Percentiles rank a stretch among this genome's conserved stretches.
These are phyloP conservation scores for Pyrrhoderma lamaoense DNA, from an alignment of 1,284 basidiomycete species.

Conservation along the genomic window DNA sequence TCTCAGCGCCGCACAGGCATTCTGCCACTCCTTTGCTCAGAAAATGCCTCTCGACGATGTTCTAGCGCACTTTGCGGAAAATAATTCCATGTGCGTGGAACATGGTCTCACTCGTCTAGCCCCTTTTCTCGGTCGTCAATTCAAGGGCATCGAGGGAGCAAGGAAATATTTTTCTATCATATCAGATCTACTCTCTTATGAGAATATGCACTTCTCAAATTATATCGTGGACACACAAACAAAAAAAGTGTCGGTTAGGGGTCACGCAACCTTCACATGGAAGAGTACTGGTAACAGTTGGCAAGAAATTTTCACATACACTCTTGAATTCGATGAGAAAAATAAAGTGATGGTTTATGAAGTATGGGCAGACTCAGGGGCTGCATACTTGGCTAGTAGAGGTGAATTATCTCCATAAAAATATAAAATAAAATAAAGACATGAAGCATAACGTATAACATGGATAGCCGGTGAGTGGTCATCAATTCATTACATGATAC, in stretches of 20 bases:
- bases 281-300: conserved; percentile 42
- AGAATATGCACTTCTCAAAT: conserved; percentile 35
- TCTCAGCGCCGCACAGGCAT: conserved; percentile 36
- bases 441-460: too few species aligned
- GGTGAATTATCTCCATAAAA: conserved; percentile 32
- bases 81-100: conserved; percentile 40
- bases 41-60: conserved; percentile 37
- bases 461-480: neutral
- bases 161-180: conserved; percentile 45
- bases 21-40: conserved; percentile 47
- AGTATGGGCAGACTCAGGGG: conserved; percentile 62
- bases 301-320: conserved; percentile 57
- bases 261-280: conserved; percentile 52
- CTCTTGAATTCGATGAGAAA: conserved; percentile 53
- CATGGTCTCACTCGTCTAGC: conserved; percentile 49
- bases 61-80: conserved; percentile 45
- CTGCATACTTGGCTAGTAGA: conserved; percentile 50
- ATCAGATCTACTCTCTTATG: conserved; percentile 35
- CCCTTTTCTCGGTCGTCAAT: conserved; percentile 50
- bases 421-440: too few species aligned
- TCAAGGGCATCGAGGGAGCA: conserved; percentile 38
- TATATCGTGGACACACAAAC: conserved; percentile 37
- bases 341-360: conserved; percentile 50
- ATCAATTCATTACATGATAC: neutral
- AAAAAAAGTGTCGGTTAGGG: conserved; percentile 46